These are phyloP conservation scores for Ambrosia hybrid DNA, from an alignment of 140 eudicot genomes.

Conservation along the genomic window DNA sequence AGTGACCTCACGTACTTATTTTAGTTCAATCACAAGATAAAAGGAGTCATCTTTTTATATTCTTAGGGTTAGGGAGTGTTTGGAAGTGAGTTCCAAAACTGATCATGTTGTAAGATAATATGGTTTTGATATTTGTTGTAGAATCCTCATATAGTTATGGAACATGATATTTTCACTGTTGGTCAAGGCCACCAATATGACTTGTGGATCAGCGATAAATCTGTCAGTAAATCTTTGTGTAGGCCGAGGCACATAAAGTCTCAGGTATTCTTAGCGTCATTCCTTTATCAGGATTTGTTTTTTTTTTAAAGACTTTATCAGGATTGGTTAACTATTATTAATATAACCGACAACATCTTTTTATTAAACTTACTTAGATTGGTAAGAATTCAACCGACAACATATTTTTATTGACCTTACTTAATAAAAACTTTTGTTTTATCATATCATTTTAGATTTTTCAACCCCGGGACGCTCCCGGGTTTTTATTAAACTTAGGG, in stretches of 20 bases:
- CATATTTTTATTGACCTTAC: too few relatives aligned
- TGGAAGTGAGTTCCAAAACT: not conserved
- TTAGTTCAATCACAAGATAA: not conserved
- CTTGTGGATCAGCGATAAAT: constrained; percentile 55
- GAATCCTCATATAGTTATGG: constrained; percentile 69
- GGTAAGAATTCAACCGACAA: too few relatives aligned
- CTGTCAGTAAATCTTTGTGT: constrained; percentile 63
- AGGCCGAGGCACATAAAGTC: constrained; percentile 59
- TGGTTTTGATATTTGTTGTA: constrained; percentile 29
- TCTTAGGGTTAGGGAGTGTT: constrained; percentile 7
- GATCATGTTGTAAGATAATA: not conserved
- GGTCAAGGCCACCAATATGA: constrained; percentile 78
- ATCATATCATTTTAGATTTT: too few relatives aligned
- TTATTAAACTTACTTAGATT: too few relatives aligned
- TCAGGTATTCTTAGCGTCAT: constrained; percentile 38
- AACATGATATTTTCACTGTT: constrained; percentile 55
- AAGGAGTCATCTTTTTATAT: not conserved
- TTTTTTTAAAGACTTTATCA: too few relatives aligned
- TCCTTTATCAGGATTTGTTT: not conserved
- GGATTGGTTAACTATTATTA: not conserved
- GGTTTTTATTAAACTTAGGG: too few relatives aligned
- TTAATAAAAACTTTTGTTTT: too few relatives aligned
- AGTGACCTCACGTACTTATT: constrained; percentile 62
- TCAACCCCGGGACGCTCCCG: too few relatives aligned
- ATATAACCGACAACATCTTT: not conserved